Conservation (phyloP, 2,329 filamentous ascomycete species). For the Hymenoscyphus linearis region DNA sequence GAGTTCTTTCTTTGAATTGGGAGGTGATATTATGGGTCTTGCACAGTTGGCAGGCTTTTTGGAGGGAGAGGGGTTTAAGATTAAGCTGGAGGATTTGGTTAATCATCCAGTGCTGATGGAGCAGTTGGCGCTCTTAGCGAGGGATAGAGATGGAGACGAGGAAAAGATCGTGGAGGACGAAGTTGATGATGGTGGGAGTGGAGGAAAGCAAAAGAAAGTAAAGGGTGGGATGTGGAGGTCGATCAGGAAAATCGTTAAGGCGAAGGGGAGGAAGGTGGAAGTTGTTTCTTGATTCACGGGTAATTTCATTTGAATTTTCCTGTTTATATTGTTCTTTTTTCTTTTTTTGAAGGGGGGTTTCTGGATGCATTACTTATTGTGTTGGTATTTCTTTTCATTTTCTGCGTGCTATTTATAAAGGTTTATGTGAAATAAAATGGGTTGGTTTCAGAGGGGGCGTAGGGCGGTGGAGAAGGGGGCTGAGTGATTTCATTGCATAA, state of each 20-base stretch:
- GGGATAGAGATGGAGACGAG: background rate
- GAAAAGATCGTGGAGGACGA: background rate
- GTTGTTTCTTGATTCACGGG: background rate
- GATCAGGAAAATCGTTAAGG: background rate
- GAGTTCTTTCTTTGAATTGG: slow-evolving; percentile 10
- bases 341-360: background rate
- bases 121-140: slow-evolving; percentile 10
- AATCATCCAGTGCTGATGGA: slow-evolving; percentile 11
- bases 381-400: background rate
- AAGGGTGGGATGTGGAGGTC: background rate
- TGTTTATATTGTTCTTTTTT: background rate
- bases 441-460: too few relatives aligned
- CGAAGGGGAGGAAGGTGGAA: background rate
- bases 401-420: too few relatives aligned
- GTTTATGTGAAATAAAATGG: too few relatives aligned
- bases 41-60: slow-evolving; percentile 9
- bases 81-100: slow-evolving; percentile 14
- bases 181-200: background rate
- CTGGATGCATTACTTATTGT: background rate
- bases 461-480: too few relatives aligned
- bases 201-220: background rate
- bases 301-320: background rate
- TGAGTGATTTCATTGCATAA: background rate
- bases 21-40: slow-evolving; percentile 13
- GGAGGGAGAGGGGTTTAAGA: slow-evolving; percentile 7